phyloP scores from a whole-genome alignment of 139 green algal species.

The Nannochloris sp. region DNA sequence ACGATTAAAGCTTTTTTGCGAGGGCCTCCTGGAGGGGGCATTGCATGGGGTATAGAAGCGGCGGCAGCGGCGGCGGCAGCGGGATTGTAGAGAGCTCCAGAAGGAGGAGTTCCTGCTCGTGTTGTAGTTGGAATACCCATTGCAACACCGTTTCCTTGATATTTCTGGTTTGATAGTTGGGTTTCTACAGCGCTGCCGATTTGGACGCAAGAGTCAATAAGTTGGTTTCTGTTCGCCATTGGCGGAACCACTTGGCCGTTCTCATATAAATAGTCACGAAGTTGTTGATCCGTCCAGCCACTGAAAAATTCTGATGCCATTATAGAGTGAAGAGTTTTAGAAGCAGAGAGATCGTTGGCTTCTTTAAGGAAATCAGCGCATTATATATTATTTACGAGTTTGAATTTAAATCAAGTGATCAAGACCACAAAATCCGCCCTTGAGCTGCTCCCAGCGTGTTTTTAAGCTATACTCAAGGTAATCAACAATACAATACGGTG shows the following conservation, averaged over 20 bases:
- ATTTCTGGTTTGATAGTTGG: not conserved
- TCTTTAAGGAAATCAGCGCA: no score
- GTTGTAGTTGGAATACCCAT: no score
- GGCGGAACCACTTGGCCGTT: not conserved
- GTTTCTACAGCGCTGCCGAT: not conserved
- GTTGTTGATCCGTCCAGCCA: slow-evolving; percentile 10
- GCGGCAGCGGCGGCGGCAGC: not conserved
- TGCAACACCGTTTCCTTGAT: not conserved
- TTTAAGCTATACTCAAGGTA: no score
- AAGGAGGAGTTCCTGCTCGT: no score
- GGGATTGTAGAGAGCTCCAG: not conserved
- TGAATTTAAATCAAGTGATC: no score
- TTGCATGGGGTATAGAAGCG: not conserved
- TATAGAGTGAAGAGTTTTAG: not conserved
- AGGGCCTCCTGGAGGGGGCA: slow-evolving; percentile 9
- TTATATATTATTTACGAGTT: no score
- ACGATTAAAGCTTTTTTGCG: slow-evolving; percentile 29
- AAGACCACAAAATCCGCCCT: no score
- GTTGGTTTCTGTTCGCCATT: not conserved
- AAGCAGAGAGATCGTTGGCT: no score
- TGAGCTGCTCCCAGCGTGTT: no score
- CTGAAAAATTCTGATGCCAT: not conserved
- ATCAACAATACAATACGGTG: no score
- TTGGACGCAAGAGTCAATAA: not conserved
- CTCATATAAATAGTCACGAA: slow-evolving; percentile 24